Percentiles rank a stretch among this genome's conserved stretches.
These are phyloP conservation scores for Aspergillus fumigatiaffinis DNA, from an alignment of 2,329 filamentous ascomycete genomes.

Conservation along the genomic window DNA sequence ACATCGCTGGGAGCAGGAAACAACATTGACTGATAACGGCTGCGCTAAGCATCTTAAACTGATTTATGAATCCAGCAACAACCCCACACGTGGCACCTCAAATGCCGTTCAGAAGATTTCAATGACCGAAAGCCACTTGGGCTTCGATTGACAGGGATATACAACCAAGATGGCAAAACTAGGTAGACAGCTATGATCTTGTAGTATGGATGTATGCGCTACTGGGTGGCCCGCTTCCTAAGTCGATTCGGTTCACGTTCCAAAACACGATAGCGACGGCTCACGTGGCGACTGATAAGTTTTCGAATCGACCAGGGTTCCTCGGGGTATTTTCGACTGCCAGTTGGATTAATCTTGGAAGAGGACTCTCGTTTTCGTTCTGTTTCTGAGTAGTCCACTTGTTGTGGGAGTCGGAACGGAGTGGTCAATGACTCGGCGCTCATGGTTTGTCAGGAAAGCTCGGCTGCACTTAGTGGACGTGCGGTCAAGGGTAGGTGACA, in stretches of 20 bases:
- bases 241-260: slow-evolving; percentile 30
- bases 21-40: not conserved
- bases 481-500: slow-evolving; percentile 2
- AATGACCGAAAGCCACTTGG: not conserved
- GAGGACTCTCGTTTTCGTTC: slow-evolving; percentile 9
- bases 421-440: slow-evolving; percentile 18
- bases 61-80: not conserved
- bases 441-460: slow-evolving; percentile 14
- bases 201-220: not conserved
- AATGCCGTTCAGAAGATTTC: not conserved
- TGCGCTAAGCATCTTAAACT: too few species aligned
- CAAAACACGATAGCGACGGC: slow-evolving; percentile 27
- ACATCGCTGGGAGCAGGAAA: not conserved
- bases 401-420: slow-evolving; percentile 10
- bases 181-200: not conserved
- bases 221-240: slow-evolving; percentile 22
- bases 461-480: not conserved
- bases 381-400: slow-evolving; percentile 11
- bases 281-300: slow-evolving; percentile 23
- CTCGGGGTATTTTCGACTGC: not conserved
- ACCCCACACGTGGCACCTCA: not conserved
- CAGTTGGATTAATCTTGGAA: slow-evolving; percentile 3
- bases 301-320: slow-evolving; percentile 27
- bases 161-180: not conserved
- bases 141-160: not conserved